Percentiles rank a stretch among this genome's conserved stretches.
Evolutionary conservation across 805 yeast genomes (phyloP).

Genomic region (Cyberlindnera maritima): DNA sequence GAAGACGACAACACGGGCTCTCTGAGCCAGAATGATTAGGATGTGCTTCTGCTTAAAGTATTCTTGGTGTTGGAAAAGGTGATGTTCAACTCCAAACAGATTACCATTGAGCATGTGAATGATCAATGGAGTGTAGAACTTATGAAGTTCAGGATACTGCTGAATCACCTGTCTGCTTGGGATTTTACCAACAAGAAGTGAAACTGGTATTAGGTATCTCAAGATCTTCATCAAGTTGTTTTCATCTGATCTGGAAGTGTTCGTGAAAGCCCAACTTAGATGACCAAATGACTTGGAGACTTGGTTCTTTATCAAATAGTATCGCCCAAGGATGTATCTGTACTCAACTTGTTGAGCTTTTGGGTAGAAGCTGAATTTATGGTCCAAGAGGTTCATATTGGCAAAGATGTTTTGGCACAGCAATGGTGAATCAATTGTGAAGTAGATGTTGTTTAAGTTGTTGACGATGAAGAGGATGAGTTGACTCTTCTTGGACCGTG

Average conservation of each 20-base stretch:
- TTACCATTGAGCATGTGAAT: slow-evolving; percentile 41
- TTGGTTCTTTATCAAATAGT: slow-evolving; percentile 51
- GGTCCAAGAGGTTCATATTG: slow-evolving; percentile 49
- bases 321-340: slow-evolving; percentile 52
- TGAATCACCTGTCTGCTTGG: slow-evolving; percentile 36
- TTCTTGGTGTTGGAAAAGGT: slow-evolving; percentile 34
- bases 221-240: slow-evolving; percentile 34
- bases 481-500: slow-evolving; percentile 34
- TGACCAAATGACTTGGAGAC: slow-evolving; percentile 45
- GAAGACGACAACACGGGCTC: slow-evolving; percentile 41
- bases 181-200: slow-evolving; percentile 49
- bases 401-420: slow-evolving; percentile 61
- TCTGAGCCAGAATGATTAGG: slow-evolving; percentile 43
- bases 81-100: slow-evolving; percentile 33
- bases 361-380: slow-evolving; percentile 40
- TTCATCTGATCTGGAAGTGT: slow-evolving; percentile 9
- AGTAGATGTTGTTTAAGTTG: slow-evolving; percentile 49
- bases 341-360: slow-evolving; percentile 48
- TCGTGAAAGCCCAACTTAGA: slow-evolving; percentile 41
- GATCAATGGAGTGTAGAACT: slow-evolving; percentile 38
- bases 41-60: slow-evolving; percentile 38
- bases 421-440: slow-evolving; percentile 51
- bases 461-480: slow-evolving; percentile 48
- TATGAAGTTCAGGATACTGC: slow-evolving; percentile 27
- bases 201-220: slow-evolving; percentile 48